phyloP scores from a whole-genome alignment of 768 basidiomycete genomes.

The Boletus rubroflammeus region DNA sequence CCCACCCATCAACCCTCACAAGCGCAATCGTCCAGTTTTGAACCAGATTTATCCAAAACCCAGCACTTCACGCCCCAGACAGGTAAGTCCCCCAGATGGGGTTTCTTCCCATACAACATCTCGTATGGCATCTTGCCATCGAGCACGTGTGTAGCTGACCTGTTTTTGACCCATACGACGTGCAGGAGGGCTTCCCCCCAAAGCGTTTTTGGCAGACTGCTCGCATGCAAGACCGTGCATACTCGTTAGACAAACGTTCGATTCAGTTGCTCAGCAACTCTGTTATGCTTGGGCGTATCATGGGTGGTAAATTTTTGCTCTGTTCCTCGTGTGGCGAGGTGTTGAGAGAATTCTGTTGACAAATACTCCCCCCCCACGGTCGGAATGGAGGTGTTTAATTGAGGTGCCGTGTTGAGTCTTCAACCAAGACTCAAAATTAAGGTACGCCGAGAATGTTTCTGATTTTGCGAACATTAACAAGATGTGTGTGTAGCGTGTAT shows the following conservation, averaged over 20 bases:
- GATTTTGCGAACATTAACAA: too few species aligned
- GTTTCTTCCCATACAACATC: neutral
- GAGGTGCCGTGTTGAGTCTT: too few species aligned
- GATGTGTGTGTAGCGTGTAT: too few species aligned
- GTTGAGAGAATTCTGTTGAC: too few species aligned
- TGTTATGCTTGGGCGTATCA: neutral
- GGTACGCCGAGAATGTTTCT: too few species aligned
- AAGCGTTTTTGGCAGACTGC: neutral
- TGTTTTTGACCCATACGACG: neutral
- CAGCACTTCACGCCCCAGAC: neutral
- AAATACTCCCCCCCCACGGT: too few species aligned
- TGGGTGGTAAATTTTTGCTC: neutral
- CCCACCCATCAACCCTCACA: neutral
- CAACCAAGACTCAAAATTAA: too few species aligned
- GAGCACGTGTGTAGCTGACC: neutral
- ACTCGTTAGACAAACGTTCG: neutral
- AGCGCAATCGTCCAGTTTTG: neutral
- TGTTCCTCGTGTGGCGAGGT: too few species aligned
- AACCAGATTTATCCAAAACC: neutral
- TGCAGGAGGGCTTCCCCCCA: slow-evolving; percentile 1
- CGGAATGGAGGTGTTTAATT: too few species aligned
- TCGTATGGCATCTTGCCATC: neutral
- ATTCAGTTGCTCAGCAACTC: neutral
- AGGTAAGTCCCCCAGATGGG: neutral
- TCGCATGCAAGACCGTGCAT: neutral